Evolutionary conservation across 2,329 filamentous ascomycete species (phyloP), one percentile per base, ranked within the genome.

Genomic region (Claviceps citrina): DNA sequence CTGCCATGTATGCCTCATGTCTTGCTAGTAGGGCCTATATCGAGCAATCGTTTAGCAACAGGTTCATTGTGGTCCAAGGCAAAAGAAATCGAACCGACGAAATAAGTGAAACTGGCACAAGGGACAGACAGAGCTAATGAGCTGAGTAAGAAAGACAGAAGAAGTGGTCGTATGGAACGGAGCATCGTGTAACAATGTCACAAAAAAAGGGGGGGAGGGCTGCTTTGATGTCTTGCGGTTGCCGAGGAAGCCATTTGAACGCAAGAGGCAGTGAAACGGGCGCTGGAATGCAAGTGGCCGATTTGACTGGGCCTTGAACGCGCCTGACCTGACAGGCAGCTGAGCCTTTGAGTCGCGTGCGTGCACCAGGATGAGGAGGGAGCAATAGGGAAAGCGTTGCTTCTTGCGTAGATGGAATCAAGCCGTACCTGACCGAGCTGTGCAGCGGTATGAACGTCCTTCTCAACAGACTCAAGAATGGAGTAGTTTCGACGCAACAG

Each of bases 1-100:
- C 85, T 50, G 80, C 80, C 71, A 95, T 89, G 62, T 93, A 95
- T 44, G 83, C 78, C 67, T 96, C 87, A 72, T 98, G 87, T 52
- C 89, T 81, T 47, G 81, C 77, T 31, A 98, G 76, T 42, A 98
- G 71, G 44, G 86, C 86, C 91, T 96, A 78, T 43, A 81, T 61
- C 40, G 25, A 34, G 72, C 66, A 62, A 76, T 82, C 39, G 26
- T 77, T 93, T 63, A 93, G 81, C 64, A 70, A 71, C 49, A 68
- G 66, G 44, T 54, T 46, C 44, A 51, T 49, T 32, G 36, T 38
- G 27, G 30, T 38, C 2, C 20, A 8, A 7, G 24, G 8, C 4
- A 9, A 26, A 30, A 25, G 15, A 13, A 26, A 4, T 25, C 28
- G 22, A 18, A 31, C n/a, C 2, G 5, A 13, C 10, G 15, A 9